Evolutionary conservation across 345 rosid genomes (phyloP), one percentile per base, ranked within the genome.

Genomic region (Turnera subulata): DNA sequence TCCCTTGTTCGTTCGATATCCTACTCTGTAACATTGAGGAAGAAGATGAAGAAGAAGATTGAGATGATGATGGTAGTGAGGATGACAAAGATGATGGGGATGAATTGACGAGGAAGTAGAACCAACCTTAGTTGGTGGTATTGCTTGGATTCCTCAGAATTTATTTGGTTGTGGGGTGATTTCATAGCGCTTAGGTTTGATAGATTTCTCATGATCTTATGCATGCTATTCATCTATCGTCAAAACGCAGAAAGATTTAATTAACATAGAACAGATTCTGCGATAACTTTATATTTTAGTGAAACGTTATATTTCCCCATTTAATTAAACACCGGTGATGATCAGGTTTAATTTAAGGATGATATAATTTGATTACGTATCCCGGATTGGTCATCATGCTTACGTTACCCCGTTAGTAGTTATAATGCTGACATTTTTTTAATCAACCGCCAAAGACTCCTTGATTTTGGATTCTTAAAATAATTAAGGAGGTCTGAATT

Each of bases 161-260:
- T 87, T 87, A 2, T 72, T 59, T 0, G 96, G 96, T 91, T 91
- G 11, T 87, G 87, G 64, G 76, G 43, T 5, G 97, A 96, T 5
- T 67, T 63, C 45, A 70, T 58, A 46, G 93, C 96, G 56, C 88
- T 79, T 69, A 91, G 35, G 35, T 29, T 3, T 29, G 35, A 4
- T 29, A 29, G n/a, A n/a, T n/a, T n/a, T n/a, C n/a, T n/a, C n/a
- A n/a, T n/a, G n/a, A n/a, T n/a, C n/a, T n/a, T n/a, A n/a, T n/a
- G n/a, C n/a, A n/a, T n/a, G n/a, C n/a, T n/a, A n/a, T n/a, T n/a
- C n/a, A 11, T 35, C 39, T 11, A 11, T 35, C 6, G n/a, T 5
- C 39, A 35, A 37, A 13, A 37, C 13, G 8, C 13, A 37, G 13
- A 37, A 37, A 1, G 40, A n/a, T n/a, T n/a, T n/a, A n/a, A n/a